Base-by-base conservation (phyloP, 768 basidiomycete species). In the Rhodotorula graminis region DNA sequence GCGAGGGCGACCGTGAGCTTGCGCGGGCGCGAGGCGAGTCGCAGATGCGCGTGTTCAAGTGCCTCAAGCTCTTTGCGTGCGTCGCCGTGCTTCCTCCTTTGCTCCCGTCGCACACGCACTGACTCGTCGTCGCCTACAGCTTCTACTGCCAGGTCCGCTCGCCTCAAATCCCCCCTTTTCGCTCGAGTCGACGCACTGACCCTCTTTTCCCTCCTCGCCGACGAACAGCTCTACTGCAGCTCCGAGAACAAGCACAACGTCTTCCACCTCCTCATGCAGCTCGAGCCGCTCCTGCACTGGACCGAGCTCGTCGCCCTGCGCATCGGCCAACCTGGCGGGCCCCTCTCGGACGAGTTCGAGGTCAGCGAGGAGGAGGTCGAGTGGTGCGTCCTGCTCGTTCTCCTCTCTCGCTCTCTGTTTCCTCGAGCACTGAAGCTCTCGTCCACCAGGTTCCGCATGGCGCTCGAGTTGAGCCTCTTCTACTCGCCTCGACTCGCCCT, bases 181-280 rank as follows among this genome's bases (percentile, higher is more conserved):
- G n/a, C n/a, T n/a, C 21, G 18, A 9, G 33, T 58, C 33, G 14
- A 18, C 12, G n/a, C 37, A 16, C 69, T 64, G 21, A 64, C 29
- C 18, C 27, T 14, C 4, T 21, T 49, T 21, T 40, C 44, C 21
- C 25, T 18, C 37, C 40, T 18, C 57, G 10, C n/a, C n/a, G n/a
- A n/a, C n/a, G n/a, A n/a, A n/a, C 65, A 74, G 65, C 69, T 75
- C 21, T 64, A 71, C 56, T 61, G 64, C 60, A 46, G 57, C 18
- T 71, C 70, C 1, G 52, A 61, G 27, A 70, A 75, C 70, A 71
- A 71, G 64, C 73, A 75, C 60, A 70, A 65, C 61, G 70, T 68
- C 27, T 69, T 62, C 55, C 73, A 75, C 47, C 47, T 71, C 3
- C 31, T 71, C n/a, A 46, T 65, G 27, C 70, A 61, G 16, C 63